A percentile compares a stretch with the other conserved stretches of the same genome.
phyloP scores from a whole-genome alignment of 139 green algal species.

The Micractinium sp. region DNA sequence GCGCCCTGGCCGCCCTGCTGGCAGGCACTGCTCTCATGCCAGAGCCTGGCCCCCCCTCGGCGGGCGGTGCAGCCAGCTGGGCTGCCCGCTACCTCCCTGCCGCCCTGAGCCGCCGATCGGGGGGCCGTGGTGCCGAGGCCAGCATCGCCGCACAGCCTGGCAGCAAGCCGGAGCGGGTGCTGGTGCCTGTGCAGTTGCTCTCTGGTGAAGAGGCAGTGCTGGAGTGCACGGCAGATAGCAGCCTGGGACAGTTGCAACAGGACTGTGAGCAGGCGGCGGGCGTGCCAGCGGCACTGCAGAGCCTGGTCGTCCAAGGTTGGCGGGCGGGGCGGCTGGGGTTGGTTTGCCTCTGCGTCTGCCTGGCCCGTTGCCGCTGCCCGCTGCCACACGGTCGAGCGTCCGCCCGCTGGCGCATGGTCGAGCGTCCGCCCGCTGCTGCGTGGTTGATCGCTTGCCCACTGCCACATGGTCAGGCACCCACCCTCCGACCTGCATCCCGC shows the following conservation, averaged over 20 bases:
- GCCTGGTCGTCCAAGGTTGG: slow-evolving; percentile 5
- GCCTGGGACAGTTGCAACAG: slow-evolving; percentile 2
- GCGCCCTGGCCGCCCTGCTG: too few relatives aligned
- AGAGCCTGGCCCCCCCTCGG: too few relatives aligned
- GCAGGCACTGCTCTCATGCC: too few relatives aligned
- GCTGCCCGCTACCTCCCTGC: background rate
- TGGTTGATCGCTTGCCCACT: too few relatives aligned
- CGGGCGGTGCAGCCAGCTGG: background rate
- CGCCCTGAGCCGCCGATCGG: background rate
- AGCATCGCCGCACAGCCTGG: background rate
- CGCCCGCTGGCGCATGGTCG: too few relatives aligned
- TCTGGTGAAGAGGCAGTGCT: background rate
- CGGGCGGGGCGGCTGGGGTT: too few relatives aligned
- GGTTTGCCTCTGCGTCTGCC: too few relatives aligned
- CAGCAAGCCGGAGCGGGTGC: background rate
- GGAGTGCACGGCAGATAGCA: background rate
- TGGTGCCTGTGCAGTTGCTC: background rate
- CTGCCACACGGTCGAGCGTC: too few relatives aligned
- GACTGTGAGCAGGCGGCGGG: background rate
- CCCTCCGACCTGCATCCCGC: too few relatives aligned
- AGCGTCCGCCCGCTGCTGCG: too few relatives aligned
- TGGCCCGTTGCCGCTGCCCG: too few relatives aligned
- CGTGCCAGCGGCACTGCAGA: background rate
- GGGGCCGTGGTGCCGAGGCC: background rate
- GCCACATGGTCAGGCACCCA: background rate